phyloP scores from a whole-genome alignment of 1,284 basidiomycete genomes.

The Tilletia indica region DNA sequence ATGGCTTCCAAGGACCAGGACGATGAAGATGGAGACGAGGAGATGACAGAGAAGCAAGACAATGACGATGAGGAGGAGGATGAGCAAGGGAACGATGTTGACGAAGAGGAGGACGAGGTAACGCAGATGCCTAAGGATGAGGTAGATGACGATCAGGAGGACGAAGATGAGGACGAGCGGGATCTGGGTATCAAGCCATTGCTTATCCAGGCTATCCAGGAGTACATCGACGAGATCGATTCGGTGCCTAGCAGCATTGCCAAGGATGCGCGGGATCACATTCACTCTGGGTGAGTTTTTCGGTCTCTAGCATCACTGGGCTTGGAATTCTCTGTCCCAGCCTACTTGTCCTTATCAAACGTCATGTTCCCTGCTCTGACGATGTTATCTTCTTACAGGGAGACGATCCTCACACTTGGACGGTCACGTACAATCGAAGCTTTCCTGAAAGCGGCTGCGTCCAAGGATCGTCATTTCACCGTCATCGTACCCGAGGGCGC shows the following conservation, averaged over 20 bases:
- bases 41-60: conserved; percentile 16
- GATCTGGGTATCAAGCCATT: conserved; percentile 51
- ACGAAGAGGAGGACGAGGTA: conserved; percentile 16
- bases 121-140: not conserved
- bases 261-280: conserved; percentile 90
- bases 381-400: conserved; percentile 61
- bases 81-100: conserved; percentile 16
- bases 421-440: conserved; percentile 88
- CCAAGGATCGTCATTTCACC: conserved; percentile 86
- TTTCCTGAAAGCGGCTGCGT: conserved; percentile 80
- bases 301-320: too few species aligned
- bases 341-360: too few species aligned
- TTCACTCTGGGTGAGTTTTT: conserved; percentile 81
- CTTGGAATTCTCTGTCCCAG: not conserved
- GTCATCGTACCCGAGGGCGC: conserved; percentile 94
- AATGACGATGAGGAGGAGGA: conserved; percentile 13
- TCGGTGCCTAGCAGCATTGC: conserved; percentile 92
- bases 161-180: conserved; percentile 18
- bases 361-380: not conserved
- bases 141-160: conserved; percentile 16
- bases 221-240: conserved; percentile 91
- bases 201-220: conserved; percentile 59
- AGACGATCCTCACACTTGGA: conserved; percentile 94
- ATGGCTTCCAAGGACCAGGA: conserved; percentile 27
- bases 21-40: conserved; percentile 16